Base-by-base conservation (phyloP, 148 eudicot genomes). In the Salicornia ramosissima region DNA sequence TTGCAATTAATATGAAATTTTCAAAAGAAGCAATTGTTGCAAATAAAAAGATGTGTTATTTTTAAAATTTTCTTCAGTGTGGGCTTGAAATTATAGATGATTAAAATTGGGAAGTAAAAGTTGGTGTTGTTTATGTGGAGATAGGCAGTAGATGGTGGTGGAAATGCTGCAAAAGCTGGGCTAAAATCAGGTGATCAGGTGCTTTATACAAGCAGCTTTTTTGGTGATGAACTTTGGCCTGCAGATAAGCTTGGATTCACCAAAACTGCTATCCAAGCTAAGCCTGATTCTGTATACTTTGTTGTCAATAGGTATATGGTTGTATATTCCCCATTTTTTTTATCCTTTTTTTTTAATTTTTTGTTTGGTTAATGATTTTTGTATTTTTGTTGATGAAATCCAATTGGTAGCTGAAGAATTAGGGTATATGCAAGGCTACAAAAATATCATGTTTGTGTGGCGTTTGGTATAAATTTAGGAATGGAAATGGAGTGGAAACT, bases 181-280 rank as follows among this genome's bases (percentile, higher is more conserved):
- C 85, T 90, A 6, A 94, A 90, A 70, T 75, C 79, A 0, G 98
- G 98, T 46, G 98, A 94, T 75, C 98, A 94, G 68, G 98, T 94
- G 28, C 71, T 94, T 18, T 94, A 94, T 78, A 94, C 98, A 0
- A 94, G 98, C 86, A 94, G 98, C 73, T 94, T 94, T 84, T 94
- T 94, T 65, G 98, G 98, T n/a, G 98, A 94, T 75, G 98, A 94
- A 52, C 90, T 94, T 30, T 94, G 91, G 91, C 94, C 91, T 18
- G 91, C 94, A 22, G 95, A 85, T 49, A 85, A 83, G 87, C 90
- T 93, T 24, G 96, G 98, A 10, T 93, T 93, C 66, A 90, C 98
- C 1, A 93, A 93, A 82, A 93, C 98, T 31, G 98, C 98, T 55
- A 90, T 93, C 70, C 90, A 93, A 69, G 96, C 98, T 45, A 88